Conservation (phyloP, 176 grass and related monocot species). For the Poa annua region DNA sequence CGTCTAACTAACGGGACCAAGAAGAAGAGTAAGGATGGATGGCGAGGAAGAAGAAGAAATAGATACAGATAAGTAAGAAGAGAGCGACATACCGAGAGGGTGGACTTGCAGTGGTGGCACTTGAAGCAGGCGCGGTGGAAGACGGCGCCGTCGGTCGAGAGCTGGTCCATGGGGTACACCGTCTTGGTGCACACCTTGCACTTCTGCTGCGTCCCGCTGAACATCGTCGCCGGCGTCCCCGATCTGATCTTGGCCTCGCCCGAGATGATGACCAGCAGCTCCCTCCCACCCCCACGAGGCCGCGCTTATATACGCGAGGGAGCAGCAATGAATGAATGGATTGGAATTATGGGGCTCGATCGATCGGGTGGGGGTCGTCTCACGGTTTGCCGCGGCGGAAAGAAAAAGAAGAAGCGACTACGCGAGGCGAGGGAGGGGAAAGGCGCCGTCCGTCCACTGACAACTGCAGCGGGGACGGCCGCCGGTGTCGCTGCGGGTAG, state of each 20-base stretch:
- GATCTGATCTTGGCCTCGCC: constrained; percentile 24
- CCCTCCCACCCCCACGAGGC: constrained; percentile 15
- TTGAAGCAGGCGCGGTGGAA: constrained; percentile 91
- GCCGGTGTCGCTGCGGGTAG: not conserved
- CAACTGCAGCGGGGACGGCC: not conserved
- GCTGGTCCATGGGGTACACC: constrained; percentile 95
- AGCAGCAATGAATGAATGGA: constrained; percentile 6
- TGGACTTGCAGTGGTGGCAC: constrained; percentile 93
- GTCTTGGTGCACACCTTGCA: constrained; percentile 93
- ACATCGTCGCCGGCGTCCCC: constrained; percentile 35
- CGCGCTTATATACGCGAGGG: constrained; percentile 43
- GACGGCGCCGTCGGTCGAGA: constrained; percentile 69
- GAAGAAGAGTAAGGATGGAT: not conserved
- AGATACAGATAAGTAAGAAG: not conserved
- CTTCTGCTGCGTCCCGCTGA: constrained; percentile 77
- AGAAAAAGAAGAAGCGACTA: constrained; percentile 27
- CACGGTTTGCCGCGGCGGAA: constrained; percentile 56
- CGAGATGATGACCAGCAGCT: not conserved
- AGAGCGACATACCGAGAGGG: constrained; percentile 62
- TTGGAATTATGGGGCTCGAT: constrained; percentile 39
- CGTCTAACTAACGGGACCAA: not conserved
- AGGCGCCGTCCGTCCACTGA: not conserved
- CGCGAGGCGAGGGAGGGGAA: not conserved
- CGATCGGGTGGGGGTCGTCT: not conserved
- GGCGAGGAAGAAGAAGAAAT: not conserved